phyloP scores from a whole-genome alignment of 495 filamentous ascomycete genomes.

The Penicillium pancosmium region DNA sequence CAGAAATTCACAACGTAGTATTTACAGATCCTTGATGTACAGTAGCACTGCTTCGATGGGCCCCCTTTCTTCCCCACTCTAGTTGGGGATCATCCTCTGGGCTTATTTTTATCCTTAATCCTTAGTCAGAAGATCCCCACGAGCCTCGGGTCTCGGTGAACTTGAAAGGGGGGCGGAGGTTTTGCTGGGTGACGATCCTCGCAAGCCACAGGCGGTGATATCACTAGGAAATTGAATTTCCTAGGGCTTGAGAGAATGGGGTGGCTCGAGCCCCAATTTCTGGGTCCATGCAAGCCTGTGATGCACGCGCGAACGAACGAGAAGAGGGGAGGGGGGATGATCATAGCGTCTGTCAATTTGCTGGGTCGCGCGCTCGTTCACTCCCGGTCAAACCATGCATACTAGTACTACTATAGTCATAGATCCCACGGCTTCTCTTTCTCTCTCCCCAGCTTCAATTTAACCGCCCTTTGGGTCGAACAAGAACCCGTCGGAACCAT shows the following conservation, averaged over 20 bases:
- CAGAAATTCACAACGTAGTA: constrained; percentile 8
- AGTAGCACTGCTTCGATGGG: constrained; percentile 8
- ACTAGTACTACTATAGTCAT: neutral
- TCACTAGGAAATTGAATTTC: constrained; percentile 8
- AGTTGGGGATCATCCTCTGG: constrained; percentile 21
- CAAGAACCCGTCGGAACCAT: neutral
- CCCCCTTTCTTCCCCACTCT: constrained; percentile 18
- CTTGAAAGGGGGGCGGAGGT: constrained; percentile 9
- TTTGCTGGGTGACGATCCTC: constrained; percentile 17
- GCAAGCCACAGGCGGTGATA: constrained; percentile 21
- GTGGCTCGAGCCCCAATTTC: constrained; percentile 10
- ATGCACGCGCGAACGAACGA: neutral
- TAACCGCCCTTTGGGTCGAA: neutral
- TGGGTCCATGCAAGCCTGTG: too few relatives aligned
- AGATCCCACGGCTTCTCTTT: neutral
- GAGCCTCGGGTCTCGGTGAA: constrained; percentile 23
- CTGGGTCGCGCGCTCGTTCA: too few relatives aligned
- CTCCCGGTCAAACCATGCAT: neutral
- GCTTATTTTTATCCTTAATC: constrained; percentile 23
- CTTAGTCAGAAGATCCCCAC: constrained; percentile 16
- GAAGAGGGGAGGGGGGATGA: constrained; percentile 4
- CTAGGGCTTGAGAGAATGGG: constrained; percentile 16
- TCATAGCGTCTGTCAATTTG: neutral
- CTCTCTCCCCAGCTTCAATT: neutral
- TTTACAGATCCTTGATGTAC: constrained; percentile 4